These are phyloP conservation scores for Cyclotella kingstonii DNA, from an alignment of 108 stramenopile species.

Conservation along the genomic window DNA sequence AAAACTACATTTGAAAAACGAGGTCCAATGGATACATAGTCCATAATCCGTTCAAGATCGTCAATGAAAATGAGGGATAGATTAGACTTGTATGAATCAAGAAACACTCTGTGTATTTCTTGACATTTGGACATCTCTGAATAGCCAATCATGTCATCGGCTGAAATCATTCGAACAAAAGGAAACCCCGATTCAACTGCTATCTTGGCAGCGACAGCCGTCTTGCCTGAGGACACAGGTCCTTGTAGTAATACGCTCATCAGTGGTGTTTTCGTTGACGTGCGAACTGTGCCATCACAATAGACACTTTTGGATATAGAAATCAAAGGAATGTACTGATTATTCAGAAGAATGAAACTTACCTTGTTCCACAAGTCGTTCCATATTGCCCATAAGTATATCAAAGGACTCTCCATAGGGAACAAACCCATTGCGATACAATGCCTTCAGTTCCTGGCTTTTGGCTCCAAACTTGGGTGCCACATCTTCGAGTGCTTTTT, in stretches of 20 bases:
- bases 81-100: conserved; percentile 97
- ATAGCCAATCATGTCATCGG: conserved; percentile 97
- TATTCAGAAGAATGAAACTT: too few species aligned
- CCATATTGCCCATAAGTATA: conserved; percentile 73
- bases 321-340: background rate
- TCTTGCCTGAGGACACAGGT: conserved; percentile 88
- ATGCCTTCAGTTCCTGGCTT: conserved; percentile 83
- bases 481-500: conserved; percentile 86
- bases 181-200: conserved; percentile 93
- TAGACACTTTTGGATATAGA: background rate
- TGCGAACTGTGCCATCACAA: conserved; percentile 41
- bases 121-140: conserved; percentile 84
- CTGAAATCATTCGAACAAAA: conserved; percentile 94
- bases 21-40: conserved; percentile 95
- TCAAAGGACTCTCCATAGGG: conserved; percentile 91
- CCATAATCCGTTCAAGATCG: conserved; percentile 98
- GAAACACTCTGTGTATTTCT: conserved; percentile 91
- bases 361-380: conserved; percentile 88
- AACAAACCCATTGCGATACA: conserved; percentile 94
- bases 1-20: conserved; percentile 96
- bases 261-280: conserved; percentile 88
- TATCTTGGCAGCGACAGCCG: conserved; percentile 93
- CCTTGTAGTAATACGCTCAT: conserved; percentile 93
- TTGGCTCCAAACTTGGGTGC: conserved; percentile 96
- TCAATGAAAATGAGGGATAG: conserved; percentile 96